Percentiles rank a stretch among this genome's conserved stretches.
Conservation (phyloP, 768 basidiomycete genomes). For the Termitomyces heimii region DNA sequence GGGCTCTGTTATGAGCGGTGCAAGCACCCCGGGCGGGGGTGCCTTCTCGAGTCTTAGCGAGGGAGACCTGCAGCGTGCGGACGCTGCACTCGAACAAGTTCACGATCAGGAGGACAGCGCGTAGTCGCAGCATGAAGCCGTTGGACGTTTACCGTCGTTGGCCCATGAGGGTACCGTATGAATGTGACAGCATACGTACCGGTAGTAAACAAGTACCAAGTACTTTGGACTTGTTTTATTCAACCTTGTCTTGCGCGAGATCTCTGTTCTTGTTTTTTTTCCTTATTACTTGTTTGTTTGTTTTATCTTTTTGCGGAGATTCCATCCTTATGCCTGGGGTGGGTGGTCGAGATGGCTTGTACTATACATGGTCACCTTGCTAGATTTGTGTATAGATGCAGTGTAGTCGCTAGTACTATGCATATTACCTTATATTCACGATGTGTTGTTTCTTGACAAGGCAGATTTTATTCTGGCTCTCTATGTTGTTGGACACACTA, state of each 20-base stretch:
- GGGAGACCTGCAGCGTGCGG: slow-evolving; percentile 79
- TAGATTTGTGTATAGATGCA: background rate
- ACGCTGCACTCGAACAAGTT: slow-evolving; percentile 74
- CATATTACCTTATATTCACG: background rate
- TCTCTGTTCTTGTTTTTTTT: background rate
- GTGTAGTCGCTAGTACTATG: background rate
- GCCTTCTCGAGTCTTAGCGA: slow-evolving; percentile 78
- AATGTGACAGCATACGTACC: background rate
- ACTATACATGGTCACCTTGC: background rate
- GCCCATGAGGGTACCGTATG: background rate
- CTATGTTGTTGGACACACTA: background rate
- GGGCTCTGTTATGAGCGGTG: slow-evolving; percentile 62
- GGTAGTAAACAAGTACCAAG: background rate
- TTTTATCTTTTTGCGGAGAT: background rate
- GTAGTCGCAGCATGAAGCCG: background rate
- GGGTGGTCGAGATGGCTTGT: background rate
- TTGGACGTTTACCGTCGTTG: background rate
- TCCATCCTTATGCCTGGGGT: background rate
- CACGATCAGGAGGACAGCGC: slow-evolving; percentile 4
- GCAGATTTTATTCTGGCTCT: background rate
- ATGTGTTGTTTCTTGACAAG: background rate
- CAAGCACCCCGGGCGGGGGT: slow-evolving; percentile 85
- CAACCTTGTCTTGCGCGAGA: background rate
- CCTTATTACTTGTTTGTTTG: background rate
- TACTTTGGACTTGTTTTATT: background rate